Evolutionary conservation across 2,329 filamentous ascomycete genomes (phyloP).

Genomic region (Calonectria naviculata): DNA sequence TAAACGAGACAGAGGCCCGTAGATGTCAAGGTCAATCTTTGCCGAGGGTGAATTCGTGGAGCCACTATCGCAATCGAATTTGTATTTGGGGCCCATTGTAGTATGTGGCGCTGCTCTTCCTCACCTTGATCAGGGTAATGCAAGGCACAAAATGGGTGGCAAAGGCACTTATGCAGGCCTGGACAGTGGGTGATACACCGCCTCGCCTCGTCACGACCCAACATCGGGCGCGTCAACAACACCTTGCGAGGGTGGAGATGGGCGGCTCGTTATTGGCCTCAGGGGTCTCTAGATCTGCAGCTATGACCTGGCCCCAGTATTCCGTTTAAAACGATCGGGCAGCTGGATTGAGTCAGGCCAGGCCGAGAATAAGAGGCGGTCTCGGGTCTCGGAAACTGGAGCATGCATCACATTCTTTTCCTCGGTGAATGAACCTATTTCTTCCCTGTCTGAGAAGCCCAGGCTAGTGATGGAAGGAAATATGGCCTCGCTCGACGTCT

Average conservation of each 20-base stretch:
- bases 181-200: not conserved
- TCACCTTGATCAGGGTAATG: not conserved
- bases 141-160: slow-evolving; percentile 4
- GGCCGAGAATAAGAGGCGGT: slow-evolving; percentile 8
- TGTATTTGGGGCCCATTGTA: not conserved
- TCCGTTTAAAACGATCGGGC: slow-evolving; percentile 15
- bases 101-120: not conserved
- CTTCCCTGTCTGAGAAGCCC: not conserved
- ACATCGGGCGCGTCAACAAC: not conserved
- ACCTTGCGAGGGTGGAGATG: not conserved
- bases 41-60: not conserved
- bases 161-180: not conserved
- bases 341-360: slow-evolving; percentile 15
- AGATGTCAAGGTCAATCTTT: not conserved
- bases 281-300: slow-evolving; percentile 15
- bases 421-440: slow-evolving; percentile 1
- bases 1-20: not conserved
- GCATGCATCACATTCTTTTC: not conserved
- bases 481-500: not conserved
- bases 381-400: not conserved
- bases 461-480: slow-evolving; percentile 8
- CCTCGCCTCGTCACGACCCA: not conserved
- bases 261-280: slow-evolving; percentile 6
- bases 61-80: not conserved
- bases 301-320: slow-evolving; percentile 19